Evolutionary conservation across 441 rosid genomes (phyloP), one percentile per base, ranked within the genome.

Genomic region (Gossypium davidsonii): DNA sequence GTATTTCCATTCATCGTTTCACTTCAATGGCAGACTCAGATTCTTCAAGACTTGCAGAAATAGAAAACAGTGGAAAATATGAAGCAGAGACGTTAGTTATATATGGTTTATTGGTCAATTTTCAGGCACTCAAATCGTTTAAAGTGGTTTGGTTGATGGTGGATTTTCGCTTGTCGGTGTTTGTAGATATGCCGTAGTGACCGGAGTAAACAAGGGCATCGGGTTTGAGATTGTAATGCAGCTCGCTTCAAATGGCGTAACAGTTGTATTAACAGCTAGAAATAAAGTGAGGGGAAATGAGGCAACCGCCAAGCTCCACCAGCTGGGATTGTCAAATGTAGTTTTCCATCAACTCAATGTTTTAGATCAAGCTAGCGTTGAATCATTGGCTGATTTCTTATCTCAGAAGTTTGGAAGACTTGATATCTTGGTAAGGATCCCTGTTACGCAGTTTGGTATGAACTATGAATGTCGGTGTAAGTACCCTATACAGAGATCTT

Each of bases 261-360:
- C 74, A 4, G 87, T 85, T 34, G 76, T 84, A 23, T 63, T 87
- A 17, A 84, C 86, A 1, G 87, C 88, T 1, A 81, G 85, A 82
- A 73, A 85, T 75, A 83, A 72, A 71, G 62, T 58, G 72, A 68
- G 87, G 59, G 88, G 91, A 31, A 46, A 60, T 51, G 82, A 80
- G 17, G 91, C 91, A 5, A 75, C 73, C 0, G 64, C 71, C 0
- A 55, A 4, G 62, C 88, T 87, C 46, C 85, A 84, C 55, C 49
- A 64, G 3, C 31, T 72, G 70, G 85, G 85, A 44, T 73, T 84
- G 6, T 20, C 67, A 2, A 81, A 77, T 73, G 85, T 85, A 1
- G 46, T 84, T 56, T 87, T 85, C 74, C 88, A 85, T 72, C 88
- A 80, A 58, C 91, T 85, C 64, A 86, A 87, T 78, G 89, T 85